Conservation (phyloP, 2,329 filamentous ascomycete species). For the Ceratocystis eucalypticola region DNA sequence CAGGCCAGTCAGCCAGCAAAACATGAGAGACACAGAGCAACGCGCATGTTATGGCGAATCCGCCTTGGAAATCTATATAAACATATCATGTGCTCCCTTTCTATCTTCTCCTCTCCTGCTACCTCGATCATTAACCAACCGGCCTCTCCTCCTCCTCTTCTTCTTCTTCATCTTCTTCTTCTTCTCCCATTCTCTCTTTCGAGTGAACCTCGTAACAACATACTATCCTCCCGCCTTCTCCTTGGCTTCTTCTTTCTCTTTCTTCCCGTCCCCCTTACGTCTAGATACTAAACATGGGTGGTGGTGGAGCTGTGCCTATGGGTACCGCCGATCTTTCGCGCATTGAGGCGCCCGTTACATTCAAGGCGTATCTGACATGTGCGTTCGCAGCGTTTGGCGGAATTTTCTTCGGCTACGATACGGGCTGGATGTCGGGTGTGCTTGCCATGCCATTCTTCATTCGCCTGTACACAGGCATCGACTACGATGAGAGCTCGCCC, state of each 20-base stretch:
- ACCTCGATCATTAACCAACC: not conserved
- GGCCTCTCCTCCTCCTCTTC: not conserved
- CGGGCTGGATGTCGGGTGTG: slow-evolving; percentile 60
- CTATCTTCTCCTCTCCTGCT: not conserved
- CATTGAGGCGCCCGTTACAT: slow-evolving; percentile 55
- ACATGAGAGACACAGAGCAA: not conserved
- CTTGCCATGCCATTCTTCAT: slow-evolving; percentile 41
- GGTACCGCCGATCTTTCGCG: slow-evolving; percentile 39
- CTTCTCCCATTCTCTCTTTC: not conserved
- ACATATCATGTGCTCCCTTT: slow-evolving; percentile 4
- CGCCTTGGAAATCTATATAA: not conserved
- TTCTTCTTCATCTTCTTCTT: not conserved
- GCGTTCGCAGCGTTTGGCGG: slow-evolving; percentile 58
- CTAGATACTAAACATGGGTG: slow-evolving; percentile 12
- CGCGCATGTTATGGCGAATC: not conserved
- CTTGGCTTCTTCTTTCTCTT: not conserved
- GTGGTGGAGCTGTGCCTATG: slow-evolving; percentile 17
- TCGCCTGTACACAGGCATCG: slow-evolving; percentile 28
- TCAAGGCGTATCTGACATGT: slow-evolving; percentile 56
- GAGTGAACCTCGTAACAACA: not conserved
- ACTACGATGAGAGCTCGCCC: slow-evolving; percentile 28
- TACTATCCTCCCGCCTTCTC: not conserved
- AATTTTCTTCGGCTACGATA: slow-evolving; percentile 70
- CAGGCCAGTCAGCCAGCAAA: not conserved
- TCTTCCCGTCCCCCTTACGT: not conserved